These are phyloP conservation scores for Camellia lanceoleosa DNA, from an alignment of 148 eudicot genomes.

Conservation along the genomic window DNA sequence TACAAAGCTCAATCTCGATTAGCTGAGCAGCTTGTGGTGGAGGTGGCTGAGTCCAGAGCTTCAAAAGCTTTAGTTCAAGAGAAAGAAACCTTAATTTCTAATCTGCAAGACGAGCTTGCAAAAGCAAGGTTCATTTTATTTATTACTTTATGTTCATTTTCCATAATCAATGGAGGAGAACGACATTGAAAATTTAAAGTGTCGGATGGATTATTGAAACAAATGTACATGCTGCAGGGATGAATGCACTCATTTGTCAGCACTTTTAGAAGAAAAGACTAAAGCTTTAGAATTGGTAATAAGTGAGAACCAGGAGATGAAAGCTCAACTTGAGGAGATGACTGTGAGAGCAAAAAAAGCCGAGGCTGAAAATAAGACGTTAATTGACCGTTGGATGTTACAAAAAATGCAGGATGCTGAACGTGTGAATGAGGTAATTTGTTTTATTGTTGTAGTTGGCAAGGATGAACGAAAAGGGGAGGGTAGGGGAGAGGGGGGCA, in stretches of 20 bases:
- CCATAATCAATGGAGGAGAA: background rate
- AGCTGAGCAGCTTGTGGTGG: conserved; percentile 90
- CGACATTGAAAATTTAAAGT: background rate
- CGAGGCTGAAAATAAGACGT: conserved; percentile 74
- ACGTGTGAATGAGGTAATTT: conserved; percentile 78
- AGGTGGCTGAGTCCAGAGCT: conserved; percentile 86
- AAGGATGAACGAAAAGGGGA: no score
- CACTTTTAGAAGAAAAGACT: conserved; percentile 65
- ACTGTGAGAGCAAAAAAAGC: conserved; percentile 55
- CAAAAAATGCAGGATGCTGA: conserved; percentile 99
- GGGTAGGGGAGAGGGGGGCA: no score
- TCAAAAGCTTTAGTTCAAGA: conserved; percentile 67
- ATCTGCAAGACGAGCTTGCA: conserved; percentile 56
- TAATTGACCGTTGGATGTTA: conserved; percentile 89
- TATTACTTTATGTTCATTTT: background rate
- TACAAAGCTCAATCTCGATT: conserved; percentile 93
- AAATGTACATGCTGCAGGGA: conserved; percentile 58
- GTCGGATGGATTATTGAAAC: background rate
- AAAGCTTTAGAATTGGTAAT: conserved; percentile 63
- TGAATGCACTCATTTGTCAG: conserved; percentile 58
- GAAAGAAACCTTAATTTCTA: conserved; percentile 59
- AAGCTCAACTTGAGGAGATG: conserved; percentile 62
- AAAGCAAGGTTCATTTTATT: conserved; percentile 50
- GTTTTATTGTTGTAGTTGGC: background rate
- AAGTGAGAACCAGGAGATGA: conserved; percentile 67